A percentile compares a stretch with the other conserved stretches of the same genome.
Conservation (phyloP, 2,329 filamentous ascomycete genomes). For the Pezicula rhizophila region DNA sequence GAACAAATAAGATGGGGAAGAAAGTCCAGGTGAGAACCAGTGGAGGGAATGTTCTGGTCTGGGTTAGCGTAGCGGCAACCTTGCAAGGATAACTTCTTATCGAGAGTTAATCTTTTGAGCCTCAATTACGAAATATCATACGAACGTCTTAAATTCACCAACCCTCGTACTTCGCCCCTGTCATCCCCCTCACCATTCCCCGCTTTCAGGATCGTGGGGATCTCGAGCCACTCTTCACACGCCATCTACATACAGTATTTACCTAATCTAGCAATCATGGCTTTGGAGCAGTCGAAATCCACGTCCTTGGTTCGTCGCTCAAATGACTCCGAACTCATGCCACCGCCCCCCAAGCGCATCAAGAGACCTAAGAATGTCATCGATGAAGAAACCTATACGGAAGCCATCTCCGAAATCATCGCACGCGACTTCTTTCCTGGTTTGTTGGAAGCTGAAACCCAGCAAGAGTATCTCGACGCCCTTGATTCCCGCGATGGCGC, state of each 20-base stretch:
- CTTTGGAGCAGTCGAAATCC: constrained; percentile 30
- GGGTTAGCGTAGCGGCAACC: background rate
- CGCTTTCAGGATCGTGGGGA: too few species aligned
- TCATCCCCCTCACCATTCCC: too few species aligned
- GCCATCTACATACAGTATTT: too few species aligned
- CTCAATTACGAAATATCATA: too few species aligned
- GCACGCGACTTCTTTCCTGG: constrained; percentile 96
- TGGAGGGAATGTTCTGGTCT: background rate
- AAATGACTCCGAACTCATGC: constrained; percentile 69
- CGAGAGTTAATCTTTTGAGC: background rate
- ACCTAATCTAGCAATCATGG: background rate
- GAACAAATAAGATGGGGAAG: too few species aligned
- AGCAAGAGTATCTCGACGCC: constrained; percentile 89
- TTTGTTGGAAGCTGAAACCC: constrained; percentile 74
- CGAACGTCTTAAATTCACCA: background rate
- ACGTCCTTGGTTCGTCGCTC: constrained; percentile 58
- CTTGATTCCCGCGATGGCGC: constrained; percentile 75
- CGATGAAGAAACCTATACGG: constrained; percentile 90
- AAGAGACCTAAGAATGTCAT: constrained; percentile 84
- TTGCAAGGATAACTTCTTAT: background rate
- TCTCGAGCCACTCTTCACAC: too few species aligned
- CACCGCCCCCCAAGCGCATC: constrained; percentile 86
- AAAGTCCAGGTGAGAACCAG: too few species aligned
- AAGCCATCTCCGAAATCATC: constrained; percentile 88
- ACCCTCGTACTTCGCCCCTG: background rate